Evolutionary conservation across 768 basidiomycete species (phyloP).

Genomic region (Calocybe indica): DNA sequence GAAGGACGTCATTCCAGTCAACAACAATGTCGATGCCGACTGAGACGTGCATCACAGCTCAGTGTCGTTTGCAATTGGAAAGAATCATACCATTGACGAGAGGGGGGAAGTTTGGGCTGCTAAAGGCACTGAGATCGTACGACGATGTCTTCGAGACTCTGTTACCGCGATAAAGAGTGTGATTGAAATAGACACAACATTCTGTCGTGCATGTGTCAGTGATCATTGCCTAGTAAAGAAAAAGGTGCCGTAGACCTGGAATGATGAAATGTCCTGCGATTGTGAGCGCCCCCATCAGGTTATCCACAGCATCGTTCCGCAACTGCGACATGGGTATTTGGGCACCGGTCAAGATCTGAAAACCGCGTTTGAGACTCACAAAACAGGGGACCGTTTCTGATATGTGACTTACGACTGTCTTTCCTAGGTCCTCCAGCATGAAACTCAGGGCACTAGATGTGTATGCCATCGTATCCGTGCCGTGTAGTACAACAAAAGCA

Average conservation of each 20-base stretch:
- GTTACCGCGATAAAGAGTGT: slow-evolving; percentile 81
- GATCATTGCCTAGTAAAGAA: neutral
- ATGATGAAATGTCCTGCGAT: slow-evolving; percentile 91
- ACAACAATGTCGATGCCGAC: slow-evolving; percentile 90
- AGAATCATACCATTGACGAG: slow-evolving; percentile 65
- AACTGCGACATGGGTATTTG: slow-evolving; percentile 90
- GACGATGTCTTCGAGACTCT: slow-evolving; percentile 80
- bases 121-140: slow-evolving; percentile 78
- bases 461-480: slow-evolving; percentile 91
- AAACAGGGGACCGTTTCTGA: neutral
- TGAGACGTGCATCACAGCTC: slow-evolving; percentile 13
- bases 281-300: slow-evolving; percentile 81
- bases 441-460: slow-evolving; percentile 87
- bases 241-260: slow-evolving; percentile 50
- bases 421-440: slow-evolving; percentile 87
- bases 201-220: slow-evolving; percentile 35
- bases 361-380: neutral
- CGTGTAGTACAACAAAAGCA: slow-evolving; percentile 87
- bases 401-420: slow-evolving; percentile 63
- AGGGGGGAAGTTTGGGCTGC: slow-evolving; percentile 79
- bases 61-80: neutral
- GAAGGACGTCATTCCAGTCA: slow-evolving; percentile 83
- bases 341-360: slow-evolving; percentile 83
- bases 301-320: slow-evolving; percentile 93
- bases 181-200: slow-evolving; percentile 86